A percentile compares a stretch with the other conserved stretches of the same genome.
Evolutionary conservation across 345 rosid species (phyloP).

Genomic region (Lagerstroemia speciosa): DNA sequence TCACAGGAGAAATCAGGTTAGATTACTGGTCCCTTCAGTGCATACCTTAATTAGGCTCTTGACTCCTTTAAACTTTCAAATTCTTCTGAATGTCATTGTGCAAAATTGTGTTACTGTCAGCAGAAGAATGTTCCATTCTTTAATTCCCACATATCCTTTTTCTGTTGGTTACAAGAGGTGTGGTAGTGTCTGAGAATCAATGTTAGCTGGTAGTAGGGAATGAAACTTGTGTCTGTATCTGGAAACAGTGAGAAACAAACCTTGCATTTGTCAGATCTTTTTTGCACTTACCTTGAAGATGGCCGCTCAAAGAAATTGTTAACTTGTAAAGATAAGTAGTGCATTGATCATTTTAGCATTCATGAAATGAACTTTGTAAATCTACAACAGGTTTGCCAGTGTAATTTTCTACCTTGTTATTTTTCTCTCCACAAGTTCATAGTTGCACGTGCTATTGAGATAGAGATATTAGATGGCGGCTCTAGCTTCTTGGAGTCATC

Average conservation of each 20-base stretch:
- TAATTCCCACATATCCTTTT: background rate
- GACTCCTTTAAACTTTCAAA: background rate
- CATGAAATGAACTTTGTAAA: background rate
- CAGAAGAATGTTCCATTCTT: background rate
- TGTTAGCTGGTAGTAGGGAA: too few species aligned
- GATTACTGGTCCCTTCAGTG: conserved; percentile 6
- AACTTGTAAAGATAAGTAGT: background rate
- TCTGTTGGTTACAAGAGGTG: background rate
- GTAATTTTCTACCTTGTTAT: background rate
- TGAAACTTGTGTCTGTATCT: background rate
- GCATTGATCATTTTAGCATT: background rate
- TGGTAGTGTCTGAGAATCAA: background rate
- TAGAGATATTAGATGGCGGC: background rate
- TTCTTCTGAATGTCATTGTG: background rate
- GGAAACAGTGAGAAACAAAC: background rate
- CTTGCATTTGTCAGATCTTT: background rate
- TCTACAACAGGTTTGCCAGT: background rate
- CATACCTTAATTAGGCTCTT: background rate
- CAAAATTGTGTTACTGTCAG: background rate
- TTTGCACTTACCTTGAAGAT: background rate
- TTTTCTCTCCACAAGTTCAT: background rate
- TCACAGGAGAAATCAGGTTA: conserved; percentile 98
- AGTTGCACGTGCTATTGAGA: background rate
- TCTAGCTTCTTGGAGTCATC: background rate
- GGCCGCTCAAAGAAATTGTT: background rate